Percentiles rank a stretch among this genome's conserved stretches.
These are phyloP conservation scores for Backusella mclennaniae DNA, from an alignment of 192 early-diverging fungal species.

Conservation along the genomic window DNA sequence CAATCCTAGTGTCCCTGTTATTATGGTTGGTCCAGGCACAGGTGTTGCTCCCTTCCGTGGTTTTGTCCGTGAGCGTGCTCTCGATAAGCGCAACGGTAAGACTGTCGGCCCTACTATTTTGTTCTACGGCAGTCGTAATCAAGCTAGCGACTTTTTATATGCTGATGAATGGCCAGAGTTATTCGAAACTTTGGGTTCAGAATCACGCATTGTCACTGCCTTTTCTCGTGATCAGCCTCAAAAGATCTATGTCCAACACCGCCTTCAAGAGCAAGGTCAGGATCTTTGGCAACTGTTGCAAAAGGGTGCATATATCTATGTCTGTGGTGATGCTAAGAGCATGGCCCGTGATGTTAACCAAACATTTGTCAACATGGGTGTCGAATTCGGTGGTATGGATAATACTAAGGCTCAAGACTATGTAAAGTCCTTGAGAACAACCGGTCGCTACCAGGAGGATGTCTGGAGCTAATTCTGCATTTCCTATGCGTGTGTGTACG, in stretches of 20 bases:
- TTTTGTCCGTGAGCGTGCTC: slow-evolving; percentile 87
- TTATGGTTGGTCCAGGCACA: slow-evolving; percentile 99
- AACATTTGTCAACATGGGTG: slow-evolving; percentile 68
- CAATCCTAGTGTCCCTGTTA: slow-evolving; percentile 71
- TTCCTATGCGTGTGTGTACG: not conserved
- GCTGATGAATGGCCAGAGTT: slow-evolving; percentile 69
- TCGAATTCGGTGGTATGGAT: slow-evolving; percentile 60
- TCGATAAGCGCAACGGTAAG: slow-evolving; percentile 53
- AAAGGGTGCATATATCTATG: slow-evolving; percentile 79
- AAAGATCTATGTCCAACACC: slow-evolving; percentile 98
- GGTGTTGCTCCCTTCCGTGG: slow-evolving; percentile 99
- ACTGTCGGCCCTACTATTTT: slow-evolving; percentile 81
- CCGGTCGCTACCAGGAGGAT: slow-evolving; percentile 92
- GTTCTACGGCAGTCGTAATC: slow-evolving; percentile 92
- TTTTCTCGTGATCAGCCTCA: slow-evolving; percentile 76
- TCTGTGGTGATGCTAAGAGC: slow-evolving; percentile 95
- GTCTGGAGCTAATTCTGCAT: slow-evolving; percentile 67
- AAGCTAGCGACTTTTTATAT: slow-evolving; percentile 90
- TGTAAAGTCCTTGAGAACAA: slow-evolving; percentile 81
- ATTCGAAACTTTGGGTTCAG: slow-evolving; percentile 56
- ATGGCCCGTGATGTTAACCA: slow-evolving; percentile 94
- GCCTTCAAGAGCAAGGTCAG: slow-evolving; percentile 67
- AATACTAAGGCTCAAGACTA: slow-evolving; percentile 71
- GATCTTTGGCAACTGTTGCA: slow-evolving; percentile 81
- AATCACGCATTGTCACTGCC: slow-evolving; percentile 79